A percentile compares a stretch with the other conserved stretches of the same genome.
phyloP scores from a whole-genome alignment of 31 red algal species.

The Odonthalia washingtoniensis region DNA sequence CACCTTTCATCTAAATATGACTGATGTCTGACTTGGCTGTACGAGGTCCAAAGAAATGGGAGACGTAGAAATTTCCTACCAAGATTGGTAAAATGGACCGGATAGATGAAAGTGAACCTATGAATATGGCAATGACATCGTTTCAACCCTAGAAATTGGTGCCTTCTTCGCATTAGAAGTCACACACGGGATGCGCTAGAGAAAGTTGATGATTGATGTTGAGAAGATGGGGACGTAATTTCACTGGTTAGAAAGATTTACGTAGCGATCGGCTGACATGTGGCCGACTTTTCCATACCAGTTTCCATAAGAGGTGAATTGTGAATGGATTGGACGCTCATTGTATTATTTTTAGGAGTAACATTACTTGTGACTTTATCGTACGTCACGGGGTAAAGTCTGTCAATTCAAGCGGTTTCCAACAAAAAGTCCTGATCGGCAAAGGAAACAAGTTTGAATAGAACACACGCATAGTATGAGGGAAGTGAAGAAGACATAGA shows the following conservation, averaged over 20 bases:
- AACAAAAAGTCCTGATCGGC: too few relatives aligned
- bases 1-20: neutral
- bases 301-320: too few relatives aligned
- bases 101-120: constrained; percentile 32
- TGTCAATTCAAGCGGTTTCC: too few relatives aligned
- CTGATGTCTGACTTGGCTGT: constrained; percentile 12
- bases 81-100: too few relatives aligned
- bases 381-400: too few relatives aligned
- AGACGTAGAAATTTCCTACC: too few relatives aligned
- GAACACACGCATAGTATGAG: neutral
- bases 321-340: too few relatives aligned
- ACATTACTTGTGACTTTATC: too few relatives aligned
- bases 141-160: neutral
- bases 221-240: neutral
- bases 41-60: too few relatives aligned
- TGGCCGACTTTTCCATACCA: neutral
- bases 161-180: neutral
- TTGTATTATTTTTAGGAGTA: too few relatives aligned
- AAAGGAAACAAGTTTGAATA: too few relatives aligned
- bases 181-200: neutral
- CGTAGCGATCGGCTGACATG: neutral
- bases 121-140: neutral
- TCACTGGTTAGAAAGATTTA: neutral
- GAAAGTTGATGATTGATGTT: neutral
- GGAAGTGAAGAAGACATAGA: neutral